Evolutionary conservation across 1,284 basidiomycete species (phyloP).

Genomic region (Stereum hirsutum): DNA sequence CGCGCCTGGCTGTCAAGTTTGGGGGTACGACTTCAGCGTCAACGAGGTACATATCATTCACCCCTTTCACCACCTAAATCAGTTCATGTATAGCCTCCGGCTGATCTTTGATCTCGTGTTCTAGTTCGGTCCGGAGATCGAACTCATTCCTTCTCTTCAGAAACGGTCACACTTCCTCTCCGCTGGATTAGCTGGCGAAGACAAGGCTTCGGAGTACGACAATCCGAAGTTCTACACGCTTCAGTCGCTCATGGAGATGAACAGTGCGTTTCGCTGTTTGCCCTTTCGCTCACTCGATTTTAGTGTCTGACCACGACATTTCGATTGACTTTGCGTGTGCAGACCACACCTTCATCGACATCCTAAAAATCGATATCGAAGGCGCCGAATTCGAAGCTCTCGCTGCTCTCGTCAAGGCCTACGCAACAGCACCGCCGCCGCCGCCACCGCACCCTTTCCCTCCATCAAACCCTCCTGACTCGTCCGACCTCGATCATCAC

Average conservation of each 20-base stretch:
- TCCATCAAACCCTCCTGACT: too few relatives aligned
- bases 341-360: conserved; percentile 31
- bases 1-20: conserved; percentile 33
- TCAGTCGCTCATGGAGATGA: conserved; percentile 34
- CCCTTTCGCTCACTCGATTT: not conserved
- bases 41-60: not conserved
- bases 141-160: not conserved
- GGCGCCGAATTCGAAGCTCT: conserved; percentile 33
- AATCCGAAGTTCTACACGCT: conserved; percentile 35
- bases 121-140: not conserved
- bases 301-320: not conserved
- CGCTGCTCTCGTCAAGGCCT: conserved; percentile 20
- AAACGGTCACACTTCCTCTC: conserved; percentile 33
- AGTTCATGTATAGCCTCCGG: too few relatives aligned
- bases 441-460: too few relatives aligned
- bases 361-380: conserved; percentile 36
- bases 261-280: conserved; percentile 19
- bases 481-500: too few relatives aligned
- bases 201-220: conserved; percentile 24
- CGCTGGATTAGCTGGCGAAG: conserved; percentile 30
- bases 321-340: not conserved
- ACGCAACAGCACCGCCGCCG: not conserved
- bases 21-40: conserved; percentile 46
- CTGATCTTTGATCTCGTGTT: too few relatives aligned
- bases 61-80: not conserved